Percentiles rank a stretch among this genome's conserved stretches.
Conservation (phyloP, 2,329 filamentous ascomycete genomes). For the Fusarium avenaceum region DNA sequence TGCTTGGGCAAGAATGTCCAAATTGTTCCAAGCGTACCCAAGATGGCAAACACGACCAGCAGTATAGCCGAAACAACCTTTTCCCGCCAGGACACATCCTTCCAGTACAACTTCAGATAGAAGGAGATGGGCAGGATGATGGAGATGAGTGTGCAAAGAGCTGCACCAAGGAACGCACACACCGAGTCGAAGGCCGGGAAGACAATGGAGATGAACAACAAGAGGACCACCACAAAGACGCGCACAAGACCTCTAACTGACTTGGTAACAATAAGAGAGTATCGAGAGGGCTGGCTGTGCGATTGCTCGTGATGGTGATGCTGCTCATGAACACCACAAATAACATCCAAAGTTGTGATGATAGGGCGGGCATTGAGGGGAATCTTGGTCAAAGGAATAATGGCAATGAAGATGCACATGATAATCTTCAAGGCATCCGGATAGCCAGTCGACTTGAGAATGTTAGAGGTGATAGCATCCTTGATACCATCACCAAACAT, state of each 20-base stretch:
- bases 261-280: conserved; percentile 58
- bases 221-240: conserved; percentile 75
- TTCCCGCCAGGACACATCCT: conserved; percentile 75
- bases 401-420: conserved; percentile 87
- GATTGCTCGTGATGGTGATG: conserved; percentile 53
- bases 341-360: conserved; percentile 84
- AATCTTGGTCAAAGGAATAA: conserved; percentile 96
- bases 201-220: conserved; percentile 78
- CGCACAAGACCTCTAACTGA: conserved; percentile 72
- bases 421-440: conserved; percentile 79
- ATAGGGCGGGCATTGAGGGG: conserved; percentile 91
- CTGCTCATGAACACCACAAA: conserved; percentile 77
- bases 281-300: conserved; percentile 51
- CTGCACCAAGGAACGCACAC: conserved; percentile 90
- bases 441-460: conserved; percentile 81
- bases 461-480: conserved; percentile 92
- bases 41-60: conserved; percentile 74
- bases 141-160: conserved; percentile 93
- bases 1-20: conserved; percentile 90
- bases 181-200: conserved; percentile 88
- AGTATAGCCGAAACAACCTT: conserved; percentile 76
- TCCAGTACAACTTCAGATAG: conserved; percentile 88
- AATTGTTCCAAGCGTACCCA: conserved; percentile 83
- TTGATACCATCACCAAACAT: conserved; percentile 95
- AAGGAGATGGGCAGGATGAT: conserved; percentile 90